Evolutionary conservation across 345 rosid genomes (phyloP), one percentile per base, ranked within the genome.

Genomic region (Euphorbia pulcherrima): DNA sequence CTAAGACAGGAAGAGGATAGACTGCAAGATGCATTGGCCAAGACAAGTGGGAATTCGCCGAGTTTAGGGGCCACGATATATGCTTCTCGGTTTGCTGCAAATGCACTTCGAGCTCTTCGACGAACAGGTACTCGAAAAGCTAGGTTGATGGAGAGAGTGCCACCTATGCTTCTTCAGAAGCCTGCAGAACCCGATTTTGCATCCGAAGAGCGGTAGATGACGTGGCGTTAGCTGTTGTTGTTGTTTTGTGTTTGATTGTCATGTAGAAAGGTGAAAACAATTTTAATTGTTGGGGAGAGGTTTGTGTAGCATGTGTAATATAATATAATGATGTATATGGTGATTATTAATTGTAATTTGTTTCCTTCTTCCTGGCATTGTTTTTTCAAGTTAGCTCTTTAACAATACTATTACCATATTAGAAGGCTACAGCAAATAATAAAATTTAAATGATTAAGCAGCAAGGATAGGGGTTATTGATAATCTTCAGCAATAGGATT

Each of bases 131-230:
- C 83, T 33, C 85, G 83, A 47, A 88, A 85, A 75, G 82, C 85
- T 2, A 87, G 94, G 81, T 50, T 85, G 37, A 64, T 77, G 0
- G 97, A 92, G 53, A 77, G 98, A 63, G 81, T 86, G 61, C 85
- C 87, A 3, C 92, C 89, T 1, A 79, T 87, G 65, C 74, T 90
- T 58, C 96, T 85, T 67, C 97, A 88, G 80, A 90, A 92, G 72
- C 97, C 97, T 17, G 83, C 98, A 9, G 98, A 92, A 68, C 98
- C 97, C 12, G 96, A 92, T 81, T 90, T 92, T 72, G 82, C 84
- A 33, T 81, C 86, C 26, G 93, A 82, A 63, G 85, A 82, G 60
- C 76, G 68, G 50, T 77, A 67, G 69, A 18, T 14, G 56, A 39
- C 0, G 16, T 58, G 41, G 62, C 27, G 54, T 14, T 44, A 44